These are phyloP conservation scores for Pseudotsuga menziesii DNA, from an alignment of 75 land plant genomes.

Conservation along the genomic window DNA sequence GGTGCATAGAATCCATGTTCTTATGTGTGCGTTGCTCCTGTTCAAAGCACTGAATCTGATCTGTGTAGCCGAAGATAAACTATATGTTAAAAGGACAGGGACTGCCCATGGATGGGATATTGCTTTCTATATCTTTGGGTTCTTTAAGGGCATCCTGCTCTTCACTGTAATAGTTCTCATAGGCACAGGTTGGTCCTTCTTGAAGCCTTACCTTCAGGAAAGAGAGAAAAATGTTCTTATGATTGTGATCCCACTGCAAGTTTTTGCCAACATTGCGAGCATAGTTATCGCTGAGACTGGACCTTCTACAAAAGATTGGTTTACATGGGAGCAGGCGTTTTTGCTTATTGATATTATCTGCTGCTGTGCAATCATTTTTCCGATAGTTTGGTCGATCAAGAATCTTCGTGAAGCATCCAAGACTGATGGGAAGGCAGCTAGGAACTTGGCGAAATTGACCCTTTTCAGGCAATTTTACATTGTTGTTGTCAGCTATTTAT, in stretches of 20 bases:
- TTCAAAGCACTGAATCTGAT: constrained; percentile 63
- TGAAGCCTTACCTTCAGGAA: constrained; percentile 70
- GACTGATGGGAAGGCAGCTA: constrained; percentile 75
- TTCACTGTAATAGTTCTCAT: constrained; percentile 68
- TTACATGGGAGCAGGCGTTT: constrained; percentile 59
- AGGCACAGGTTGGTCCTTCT: constrained; percentile 78
- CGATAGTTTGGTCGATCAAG: constrained; percentile 74
- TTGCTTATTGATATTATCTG: constrained; percentile 58
- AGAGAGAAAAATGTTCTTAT: constrained; percentile 78
- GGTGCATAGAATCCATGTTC: constrained; percentile 57
- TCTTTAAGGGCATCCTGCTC: constrained; percentile 51
- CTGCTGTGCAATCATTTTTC: constrained; percentile 74
- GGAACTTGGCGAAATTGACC: constrained; percentile 55
- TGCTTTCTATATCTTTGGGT: constrained; percentile 65
- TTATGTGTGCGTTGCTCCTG: constrained; percentile 59
- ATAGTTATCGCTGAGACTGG: constrained; percentile 67
- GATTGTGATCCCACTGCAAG: constrained; percentile 72
- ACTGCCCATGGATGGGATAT: constrained; percentile 86
- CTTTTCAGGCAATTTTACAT: constrained; percentile 67
- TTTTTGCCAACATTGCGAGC: constrained; percentile 54
- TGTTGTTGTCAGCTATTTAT: constrained; percentile 62
- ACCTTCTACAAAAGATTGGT: constrained; percentile 54
- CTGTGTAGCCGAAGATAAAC: constrained; percentile 62
- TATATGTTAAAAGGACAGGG: constrained; percentile 52
- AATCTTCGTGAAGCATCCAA: constrained; percentile 59